A percentile compares a stretch with the other conserved stretches of the same genome.
phyloP scores from a whole-genome alignment of 2,329 filamentous ascomycete genomes.

The Botrytis aclada region DNA sequence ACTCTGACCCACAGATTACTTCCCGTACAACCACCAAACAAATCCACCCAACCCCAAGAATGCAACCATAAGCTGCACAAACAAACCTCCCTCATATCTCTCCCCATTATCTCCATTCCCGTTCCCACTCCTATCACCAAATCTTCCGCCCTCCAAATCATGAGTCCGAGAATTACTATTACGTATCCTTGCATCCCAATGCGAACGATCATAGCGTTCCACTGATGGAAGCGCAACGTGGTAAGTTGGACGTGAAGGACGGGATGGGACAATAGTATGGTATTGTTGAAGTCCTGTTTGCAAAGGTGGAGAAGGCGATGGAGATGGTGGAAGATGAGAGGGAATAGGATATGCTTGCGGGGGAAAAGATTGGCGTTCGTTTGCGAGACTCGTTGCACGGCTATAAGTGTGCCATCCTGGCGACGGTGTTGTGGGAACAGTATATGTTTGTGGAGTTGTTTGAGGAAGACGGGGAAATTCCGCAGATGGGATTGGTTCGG shows the following conservation, averaged over 20 bases:
- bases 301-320: not conserved
- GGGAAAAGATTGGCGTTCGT: not conserved
- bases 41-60: not conserved
- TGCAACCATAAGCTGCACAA: not conserved
- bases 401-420: not conserved
- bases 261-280: not conserved
- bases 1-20: not conserved
- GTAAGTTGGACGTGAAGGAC: not conserved
- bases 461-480: not conserved
- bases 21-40: not conserved
- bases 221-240: not conserved
- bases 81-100: not conserved
- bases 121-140: not conserved
- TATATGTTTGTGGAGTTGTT: not conserved
- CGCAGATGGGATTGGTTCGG: not conserved
- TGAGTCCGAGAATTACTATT: not conserved
- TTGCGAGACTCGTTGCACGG: not conserved
- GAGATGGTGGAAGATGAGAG: not conserved
- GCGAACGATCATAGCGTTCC: not conserved
- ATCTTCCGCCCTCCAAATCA: not conserved
- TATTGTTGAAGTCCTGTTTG: not conserved
- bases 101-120: not conserved
- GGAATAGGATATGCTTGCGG: not conserved
- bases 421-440: too few relatives aligned
- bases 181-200: constrained; percentile 6